Percentiles rank a stretch among this genome's conserved stretches.
Evolutionary conservation across 2,329 filamentous ascomycete genomes (phyloP).

Genomic region (Endoconidiophora polonica): DNA sequence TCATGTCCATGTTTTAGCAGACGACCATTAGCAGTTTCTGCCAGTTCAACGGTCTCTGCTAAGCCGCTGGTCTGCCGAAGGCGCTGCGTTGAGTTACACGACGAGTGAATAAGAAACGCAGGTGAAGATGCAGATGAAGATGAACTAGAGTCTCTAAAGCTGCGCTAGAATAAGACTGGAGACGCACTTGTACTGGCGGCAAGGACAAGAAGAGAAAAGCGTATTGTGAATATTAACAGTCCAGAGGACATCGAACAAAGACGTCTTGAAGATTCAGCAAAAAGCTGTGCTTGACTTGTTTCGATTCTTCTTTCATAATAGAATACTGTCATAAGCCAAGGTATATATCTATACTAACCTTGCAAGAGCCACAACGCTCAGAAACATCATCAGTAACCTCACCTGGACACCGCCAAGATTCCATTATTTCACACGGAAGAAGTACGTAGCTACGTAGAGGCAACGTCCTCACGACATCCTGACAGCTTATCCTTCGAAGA

Average conservation of each 20-base stretch:
- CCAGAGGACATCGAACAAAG: too few relatives aligned
- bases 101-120: slow-evolving; percentile 33
- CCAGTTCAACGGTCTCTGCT: slow-evolving; percentile 39
- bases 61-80: slow-evolving; percentile 39
- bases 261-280: not conserved
- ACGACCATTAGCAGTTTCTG: slow-evolving; percentile 45
- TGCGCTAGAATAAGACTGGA: not conserved
- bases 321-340: too few relatives aligned
- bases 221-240: not conserved
- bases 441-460: too few relatives aligned
- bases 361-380: not conserved
- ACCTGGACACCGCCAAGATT: too few relatives aligned
- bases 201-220: slow-evolving; percentile 1
- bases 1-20: slow-evolving; percentile 38
- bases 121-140: not conserved
- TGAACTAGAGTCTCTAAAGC: not conserved
- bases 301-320: not conserved
- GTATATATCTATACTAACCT: slow-evolving; percentile 2
- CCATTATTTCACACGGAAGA: too few relatives aligned
- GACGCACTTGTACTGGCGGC: slow-evolving; percentile 1
- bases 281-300: not conserved
- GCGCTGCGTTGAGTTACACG: slow-evolving; percentile 47
- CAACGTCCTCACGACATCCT: too few relatives aligned
- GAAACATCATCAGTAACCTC: not conserved
- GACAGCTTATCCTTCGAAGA: too few relatives aligned